Base-by-base conservation (phyloP, 2,329 filamentous ascomycete species). In the Calonectria hongkongensis region DNA sequence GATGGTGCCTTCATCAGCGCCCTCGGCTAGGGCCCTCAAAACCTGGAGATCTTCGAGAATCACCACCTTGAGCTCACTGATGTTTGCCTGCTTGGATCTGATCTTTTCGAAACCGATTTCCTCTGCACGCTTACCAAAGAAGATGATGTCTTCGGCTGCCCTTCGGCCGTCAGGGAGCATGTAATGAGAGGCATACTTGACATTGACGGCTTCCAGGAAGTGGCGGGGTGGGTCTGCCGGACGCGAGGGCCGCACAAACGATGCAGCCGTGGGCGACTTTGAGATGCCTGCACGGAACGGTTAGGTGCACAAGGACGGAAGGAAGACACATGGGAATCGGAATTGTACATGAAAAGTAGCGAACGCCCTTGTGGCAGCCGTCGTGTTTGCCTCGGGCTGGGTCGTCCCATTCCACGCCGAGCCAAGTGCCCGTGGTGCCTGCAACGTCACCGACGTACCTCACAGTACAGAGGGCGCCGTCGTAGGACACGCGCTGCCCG, bases 381-480 rank as follows among this genome's bases (percentile, higher is more conserved):
- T 96, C 91, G 84, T 99, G 96, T 87, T 98, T 98, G 73, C 97
- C 97, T 79, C 96, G 90, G 45, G 88, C 89, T 70, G 92, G 87
- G 83, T 98, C 94, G 84, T 98, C 96, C 97, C 97, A 99, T 89
- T 99, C 97, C 60, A 98, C 95, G 58, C 97, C 97, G 41, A 98
- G 89, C 96, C 96, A 98, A 74, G 89, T 87, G 62, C 95, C 94
- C 51, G 90, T 88, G 10, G 95, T 96, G 77, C 94, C 94, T 64
- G 91, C 88, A 9, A 98, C 93, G 41, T 89, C 84, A 54, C 97
- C 97, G 73, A 94, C 85, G 81, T 96, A 98, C 73, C 95, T 92
- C 71, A 98, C 89, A 1, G 96, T 98, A 84, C 96, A 98, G 50
- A 94, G 85, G 25, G 92, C 91, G 39, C 91, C 92, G 76, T 94